Conservation (phyloP, 352 stramenopile genomes). For the Lagenidium sp. region DNA sequence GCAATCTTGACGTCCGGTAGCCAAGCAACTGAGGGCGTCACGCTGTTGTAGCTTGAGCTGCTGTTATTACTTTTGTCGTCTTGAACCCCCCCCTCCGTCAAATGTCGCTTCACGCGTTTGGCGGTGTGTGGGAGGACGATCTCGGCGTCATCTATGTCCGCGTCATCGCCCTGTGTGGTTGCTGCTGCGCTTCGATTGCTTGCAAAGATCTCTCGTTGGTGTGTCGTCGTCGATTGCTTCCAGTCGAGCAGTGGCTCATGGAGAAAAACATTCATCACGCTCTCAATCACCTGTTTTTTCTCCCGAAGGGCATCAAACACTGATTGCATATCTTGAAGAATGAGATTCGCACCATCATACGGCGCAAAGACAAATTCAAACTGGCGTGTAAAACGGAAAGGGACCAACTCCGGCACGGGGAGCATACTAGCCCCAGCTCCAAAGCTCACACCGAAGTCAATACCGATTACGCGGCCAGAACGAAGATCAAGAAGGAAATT, state of each 20-base stretch:
- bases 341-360: constrained; percentile 52
- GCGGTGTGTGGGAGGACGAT: background rate
- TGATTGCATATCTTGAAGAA: constrained; percentile 77
- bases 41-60: background rate
- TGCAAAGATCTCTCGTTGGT: constrained; percentile 51
- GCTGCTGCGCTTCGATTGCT: constrained; percentile 1
- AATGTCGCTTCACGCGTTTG: background rate
- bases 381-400: constrained; percentile 84
- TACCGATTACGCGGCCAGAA: constrained; percentile 76
- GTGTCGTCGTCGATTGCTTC: constrained; percentile 59
- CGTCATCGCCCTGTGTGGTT: constrained; percentile 8
- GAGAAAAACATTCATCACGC: constrained; percentile 89
- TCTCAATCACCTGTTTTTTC: constrained; percentile 77
- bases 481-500: constrained; percentile 85
- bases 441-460: constrained; percentile 92
- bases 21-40: constrained; percentile 23
- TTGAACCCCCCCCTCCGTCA: too few relatives aligned
- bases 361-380: constrained; percentile 64
- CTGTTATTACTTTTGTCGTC: background rate
- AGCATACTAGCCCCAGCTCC: constrained; percentile 74
- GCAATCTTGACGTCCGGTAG: constrained; percentile 72
- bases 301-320: constrained; percentile 78
- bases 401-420: constrained; percentile 85
- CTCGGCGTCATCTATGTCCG: constrained; percentile 2
- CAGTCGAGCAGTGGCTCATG: constrained; percentile 90